Evolutionary conservation across 2,329 filamentous ascomycete species (phyloP).

Genomic region (Ophiostoma himal-ulmi): DNA sequence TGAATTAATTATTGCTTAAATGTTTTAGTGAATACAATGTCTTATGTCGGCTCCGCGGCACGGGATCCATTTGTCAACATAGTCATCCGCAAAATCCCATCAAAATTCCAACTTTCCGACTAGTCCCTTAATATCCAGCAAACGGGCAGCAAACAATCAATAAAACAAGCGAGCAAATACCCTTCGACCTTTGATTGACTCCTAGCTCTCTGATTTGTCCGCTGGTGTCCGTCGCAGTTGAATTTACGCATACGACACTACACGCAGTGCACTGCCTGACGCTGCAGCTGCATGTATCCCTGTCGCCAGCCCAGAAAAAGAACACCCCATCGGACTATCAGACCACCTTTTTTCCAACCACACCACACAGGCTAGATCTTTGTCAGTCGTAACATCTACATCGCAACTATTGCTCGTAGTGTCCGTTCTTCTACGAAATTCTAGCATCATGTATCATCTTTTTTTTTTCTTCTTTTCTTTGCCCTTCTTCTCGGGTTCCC

Average conservation of each 20-base stretch:
- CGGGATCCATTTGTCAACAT: not conserved
- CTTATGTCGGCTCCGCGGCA: not conserved
- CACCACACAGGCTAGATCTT: constrained; percentile 19
- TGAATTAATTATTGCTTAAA: not conserved
- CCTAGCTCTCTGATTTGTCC: not conserved
- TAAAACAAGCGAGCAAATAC: not conserved
- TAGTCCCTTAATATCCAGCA: not conserved
- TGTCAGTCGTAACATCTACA: not conserved
- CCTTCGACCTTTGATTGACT: not conserved
- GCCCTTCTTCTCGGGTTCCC: not conserved
- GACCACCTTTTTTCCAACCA: constrained; percentile 24
- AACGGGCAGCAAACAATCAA: not conserved
- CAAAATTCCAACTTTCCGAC: not conserved
- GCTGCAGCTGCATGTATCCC: not conserved
- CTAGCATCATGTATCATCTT: not conserved
- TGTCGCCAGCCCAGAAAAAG: constrained; percentile 8
- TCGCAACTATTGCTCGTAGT: too few species aligned
- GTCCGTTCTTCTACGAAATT: not conserved
- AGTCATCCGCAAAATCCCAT: not conserved
- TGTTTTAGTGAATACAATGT: not conserved
- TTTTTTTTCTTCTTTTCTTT: not conserved
- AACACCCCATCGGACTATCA: constrained; percentile 23
- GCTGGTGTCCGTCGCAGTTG: not conserved
- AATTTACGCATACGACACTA: not conserved
- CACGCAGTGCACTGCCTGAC: not conserved